These are phyloP conservation scores for Apiotrichum veenhuisii DNA, from an alignment of 1,284 basidiomycete genomes.

Conservation along the genomic window DNA sequence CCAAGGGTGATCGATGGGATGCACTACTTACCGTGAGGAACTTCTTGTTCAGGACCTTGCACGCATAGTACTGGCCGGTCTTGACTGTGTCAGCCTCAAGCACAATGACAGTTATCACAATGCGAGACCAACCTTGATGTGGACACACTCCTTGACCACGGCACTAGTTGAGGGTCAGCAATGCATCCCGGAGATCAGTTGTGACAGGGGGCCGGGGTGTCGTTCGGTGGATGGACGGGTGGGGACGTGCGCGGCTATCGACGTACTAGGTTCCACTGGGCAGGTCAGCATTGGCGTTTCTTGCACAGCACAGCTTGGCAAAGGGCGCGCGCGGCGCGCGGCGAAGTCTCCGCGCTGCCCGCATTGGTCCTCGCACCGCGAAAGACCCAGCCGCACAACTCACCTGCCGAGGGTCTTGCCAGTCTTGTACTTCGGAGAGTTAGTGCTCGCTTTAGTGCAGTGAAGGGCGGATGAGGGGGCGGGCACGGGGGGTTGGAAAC, in stretches of 20 bases:
- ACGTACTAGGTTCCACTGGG: slow-evolving; percentile 48
- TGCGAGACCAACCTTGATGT: slow-evolving; percentile 72
- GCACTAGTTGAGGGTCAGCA: slow-evolving; percentile 43
- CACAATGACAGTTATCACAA: too few species aligned
- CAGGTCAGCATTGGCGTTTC: slow-evolving; percentile 10
- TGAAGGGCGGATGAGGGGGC: not conserved
- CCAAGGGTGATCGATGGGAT: not conserved
- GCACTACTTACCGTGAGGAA: slow-evolving; percentile 65
- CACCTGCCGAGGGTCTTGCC: slow-evolving; percentile 87
- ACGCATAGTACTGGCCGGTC: slow-evolving; percentile 55
- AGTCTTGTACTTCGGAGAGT: slow-evolving; percentile 69
- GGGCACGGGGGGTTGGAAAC: not conserved
- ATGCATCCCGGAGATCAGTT: not conserved
- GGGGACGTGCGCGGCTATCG: not conserved
- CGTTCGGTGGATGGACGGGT: not conserved
- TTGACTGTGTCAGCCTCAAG: slow-evolving; percentile 24
- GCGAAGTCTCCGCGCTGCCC: slow-evolving; percentile 54
- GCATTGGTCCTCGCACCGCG: too few species aligned
- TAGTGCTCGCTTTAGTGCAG: not conserved
- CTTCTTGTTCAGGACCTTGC: slow-evolving; percentile 74
- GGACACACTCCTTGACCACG: slow-evolving; percentile 77
- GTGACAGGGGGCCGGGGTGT: not conserved
- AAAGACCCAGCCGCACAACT: too few species aligned
- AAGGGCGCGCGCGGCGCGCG: too few species aligned
- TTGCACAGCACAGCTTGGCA: not conserved